Conservation (phyloP, 2,329 filamentous ascomycete genomes). For the Fusarium caatingaense region DNA sequence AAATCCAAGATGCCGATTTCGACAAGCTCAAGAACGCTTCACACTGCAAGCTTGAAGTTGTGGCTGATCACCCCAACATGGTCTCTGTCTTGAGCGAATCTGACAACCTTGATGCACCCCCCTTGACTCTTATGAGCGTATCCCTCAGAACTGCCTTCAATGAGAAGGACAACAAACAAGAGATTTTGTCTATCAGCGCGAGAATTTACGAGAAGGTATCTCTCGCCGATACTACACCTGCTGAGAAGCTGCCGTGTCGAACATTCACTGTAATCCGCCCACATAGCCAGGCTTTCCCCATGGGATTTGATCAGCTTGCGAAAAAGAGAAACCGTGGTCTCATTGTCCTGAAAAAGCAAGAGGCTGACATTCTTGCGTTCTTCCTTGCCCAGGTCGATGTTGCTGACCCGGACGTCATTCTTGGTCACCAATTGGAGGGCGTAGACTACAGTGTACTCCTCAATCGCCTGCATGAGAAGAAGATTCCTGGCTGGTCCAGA, state of each 20-base stretch:
- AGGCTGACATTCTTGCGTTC: slow-evolving; percentile 85
- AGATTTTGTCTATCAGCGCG: slow-evolving; percentile 90
- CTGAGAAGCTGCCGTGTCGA: slow-evolving; percentile 87
- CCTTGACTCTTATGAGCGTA: slow-evolving; percentile 95
- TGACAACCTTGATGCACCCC: slow-evolving; percentile 84
- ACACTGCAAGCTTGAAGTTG: slow-evolving; percentile 94
- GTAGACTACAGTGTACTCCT: slow-evolving; percentile 94
- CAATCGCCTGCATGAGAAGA: slow-evolving; percentile 87
- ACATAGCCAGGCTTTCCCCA: slow-evolving; percentile 77
- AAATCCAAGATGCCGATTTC: slow-evolving; percentile 88
- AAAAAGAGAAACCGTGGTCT: slow-evolving; percentile 78
- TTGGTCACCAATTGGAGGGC: slow-evolving; percentile 96
- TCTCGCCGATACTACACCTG: slow-evolving; percentile 86
- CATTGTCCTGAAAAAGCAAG: slow-evolving; percentile 84
- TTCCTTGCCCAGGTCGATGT: slow-evolving; percentile 90
- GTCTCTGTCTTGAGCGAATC: slow-evolving; percentile 79
- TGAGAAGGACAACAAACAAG: slow-evolving; percentile 92
- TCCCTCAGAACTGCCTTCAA: slow-evolving; percentile 90
- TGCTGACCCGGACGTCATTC: slow-evolving; percentile 90
- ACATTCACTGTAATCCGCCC: slow-evolving; percentile 94
- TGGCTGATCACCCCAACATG: slow-evolving; percentile 80
- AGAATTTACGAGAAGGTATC: slow-evolving; percentile 92
- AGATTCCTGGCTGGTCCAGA: slow-evolving; percentile 93
- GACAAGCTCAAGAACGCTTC: slow-evolving; percentile 88
- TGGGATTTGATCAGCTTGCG: slow-evolving; percentile 85